Evolutionary conservation across 768 basidiomycete species (phyloP).

Genomic region (Sporobolomyces pararoseus): DNA sequence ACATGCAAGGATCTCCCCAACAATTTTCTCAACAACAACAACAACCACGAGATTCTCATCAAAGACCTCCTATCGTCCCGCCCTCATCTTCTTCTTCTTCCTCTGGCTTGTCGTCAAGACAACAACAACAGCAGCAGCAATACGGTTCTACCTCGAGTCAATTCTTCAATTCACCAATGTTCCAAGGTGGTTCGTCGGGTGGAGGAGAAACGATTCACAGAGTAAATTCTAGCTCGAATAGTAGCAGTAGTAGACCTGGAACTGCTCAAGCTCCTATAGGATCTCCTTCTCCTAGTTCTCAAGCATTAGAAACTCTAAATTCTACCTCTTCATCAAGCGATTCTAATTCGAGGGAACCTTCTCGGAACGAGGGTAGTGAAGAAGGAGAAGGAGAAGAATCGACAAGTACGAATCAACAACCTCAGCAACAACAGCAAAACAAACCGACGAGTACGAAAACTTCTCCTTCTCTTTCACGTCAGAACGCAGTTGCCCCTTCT

Average conservation of each 20-base stretch:
- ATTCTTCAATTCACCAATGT: not conserved
- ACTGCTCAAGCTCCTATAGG: slow-evolving; percentile 21
- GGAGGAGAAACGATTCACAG: too few relatives aligned
- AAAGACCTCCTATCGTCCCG: too few relatives aligned
- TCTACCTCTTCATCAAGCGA: too few relatives aligned
- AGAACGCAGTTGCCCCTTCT: slow-evolving; percentile 45
- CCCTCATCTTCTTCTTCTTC: too few relatives aligned
- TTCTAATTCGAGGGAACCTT: too few relatives aligned
- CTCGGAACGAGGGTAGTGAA: too few relatives aligned
- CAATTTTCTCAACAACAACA: too few relatives aligned
- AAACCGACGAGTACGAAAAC: not conserved
- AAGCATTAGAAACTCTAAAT: too few relatives aligned
- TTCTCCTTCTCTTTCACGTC: not conserved
- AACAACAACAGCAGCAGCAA: slow-evolving; percentile 2
- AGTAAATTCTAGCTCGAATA: too few relatives aligned
- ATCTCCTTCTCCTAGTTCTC: slow-evolving; percentile 1
- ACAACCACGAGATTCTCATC: too few relatives aligned
- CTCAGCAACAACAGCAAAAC: not conserved
- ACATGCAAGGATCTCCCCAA: not conserved
- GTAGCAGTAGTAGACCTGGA: slow-evolving; percentile 11
- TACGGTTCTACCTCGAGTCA: not conserved
- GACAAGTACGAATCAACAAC: not conserved
- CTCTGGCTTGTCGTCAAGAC: too few relatives aligned
- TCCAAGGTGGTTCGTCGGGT: not conserved
- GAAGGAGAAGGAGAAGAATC: too few relatives aligned